Base-by-base conservation (phyloP, 768 basidiomycete genomes). In the Suillus subalutaceus region DNA sequence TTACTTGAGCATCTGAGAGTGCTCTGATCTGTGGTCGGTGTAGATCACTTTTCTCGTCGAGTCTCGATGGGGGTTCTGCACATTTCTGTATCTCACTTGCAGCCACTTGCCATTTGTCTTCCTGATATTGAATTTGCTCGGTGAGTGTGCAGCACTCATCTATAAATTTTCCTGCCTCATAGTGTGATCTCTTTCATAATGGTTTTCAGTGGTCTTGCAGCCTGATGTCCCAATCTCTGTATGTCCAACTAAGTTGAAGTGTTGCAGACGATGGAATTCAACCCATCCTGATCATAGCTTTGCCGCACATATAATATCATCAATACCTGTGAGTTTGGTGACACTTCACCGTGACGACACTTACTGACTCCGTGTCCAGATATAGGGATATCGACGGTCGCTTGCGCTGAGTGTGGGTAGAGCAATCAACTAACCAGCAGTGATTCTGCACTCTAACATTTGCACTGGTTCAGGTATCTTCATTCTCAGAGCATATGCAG, bases 31-130 rank as follows among this genome's bases (percentile, higher is more conserved):
- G 44, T 46, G n/a, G 8, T n/a, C 4, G 20, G 9, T 46, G 20
- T 9, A 46, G 44, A 86, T 55, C 20, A 46, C 9, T n/a, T n/a
- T 6, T 20, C 8, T 46, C n/a, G 75, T 92, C 68, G 89, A 84
- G 70, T 57, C 56, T 38, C 56, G 56, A 57, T 38, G 37, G 37
- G 37, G 56, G 8, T 12, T 57, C 15, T n/a, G 37, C 6, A 57
- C n/a, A 7, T 8, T 57, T 23, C 56, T 57, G n/a, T 57, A 57
- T 38, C 56, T 57, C 6, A 3, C 30, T 38, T 57, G 56, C 56
- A 57, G 13, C 37, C 37, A 57, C 13, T 23, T 38, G 37, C 56
- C 56, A 37, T 38, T 57, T 38, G n/a, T 5, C 56, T 38, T 37
- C 37, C 0, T 38, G 37, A n/a, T 38, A 38, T 13, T 57, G 37